phyloP scores from a whole-genome alignment of 2,329 filamentous ascomycete species.

The Teratosphaeria viscida region DNA sequence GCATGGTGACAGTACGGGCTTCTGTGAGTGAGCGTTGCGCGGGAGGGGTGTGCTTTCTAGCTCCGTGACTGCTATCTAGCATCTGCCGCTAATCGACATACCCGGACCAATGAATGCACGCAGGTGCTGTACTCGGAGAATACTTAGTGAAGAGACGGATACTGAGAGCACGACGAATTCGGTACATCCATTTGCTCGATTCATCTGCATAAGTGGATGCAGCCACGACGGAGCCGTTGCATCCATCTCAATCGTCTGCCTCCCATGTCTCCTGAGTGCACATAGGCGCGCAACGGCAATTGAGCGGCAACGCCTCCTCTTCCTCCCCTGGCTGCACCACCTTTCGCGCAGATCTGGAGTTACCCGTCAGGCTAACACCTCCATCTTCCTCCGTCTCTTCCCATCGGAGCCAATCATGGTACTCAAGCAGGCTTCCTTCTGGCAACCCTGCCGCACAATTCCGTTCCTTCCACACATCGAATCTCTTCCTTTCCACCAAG shows the following conservation, averaged over 20 bases:
- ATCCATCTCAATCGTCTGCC: background rate
- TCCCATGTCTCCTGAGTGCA: slow-evolving; percentile 1
- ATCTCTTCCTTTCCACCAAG: slow-evolving; percentile 5
- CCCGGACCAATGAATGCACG: no score
- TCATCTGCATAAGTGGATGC: background rate
- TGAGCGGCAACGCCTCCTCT: background rate
- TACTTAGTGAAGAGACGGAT: no score
- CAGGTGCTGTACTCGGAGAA: no score
- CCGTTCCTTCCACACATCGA: slow-evolving; percentile 7
- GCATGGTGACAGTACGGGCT: background rate
- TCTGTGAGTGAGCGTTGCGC: no score
- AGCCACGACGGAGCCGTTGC: background rate
- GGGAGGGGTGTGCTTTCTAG: background rate
- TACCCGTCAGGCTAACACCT: slow-evolving; percentile 8
- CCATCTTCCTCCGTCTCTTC: slow-evolving; percentile 7
- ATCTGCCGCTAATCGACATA: no score
- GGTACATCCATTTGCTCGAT: background rate
- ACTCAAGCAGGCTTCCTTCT: slow-evolving; percentile 5
- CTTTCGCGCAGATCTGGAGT: background rate
- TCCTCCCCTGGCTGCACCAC: background rate
- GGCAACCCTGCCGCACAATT: slow-evolving; percentile 1
- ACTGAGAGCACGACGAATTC: background rate
- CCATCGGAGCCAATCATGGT: slow-evolving; percentile 7
- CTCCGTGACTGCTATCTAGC: background rate
- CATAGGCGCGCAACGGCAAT: background rate